Evolutionary conservation across 1,284 basidiomycete species (phyloP).

Genomic region (Cryptococcus sp.): DNA sequence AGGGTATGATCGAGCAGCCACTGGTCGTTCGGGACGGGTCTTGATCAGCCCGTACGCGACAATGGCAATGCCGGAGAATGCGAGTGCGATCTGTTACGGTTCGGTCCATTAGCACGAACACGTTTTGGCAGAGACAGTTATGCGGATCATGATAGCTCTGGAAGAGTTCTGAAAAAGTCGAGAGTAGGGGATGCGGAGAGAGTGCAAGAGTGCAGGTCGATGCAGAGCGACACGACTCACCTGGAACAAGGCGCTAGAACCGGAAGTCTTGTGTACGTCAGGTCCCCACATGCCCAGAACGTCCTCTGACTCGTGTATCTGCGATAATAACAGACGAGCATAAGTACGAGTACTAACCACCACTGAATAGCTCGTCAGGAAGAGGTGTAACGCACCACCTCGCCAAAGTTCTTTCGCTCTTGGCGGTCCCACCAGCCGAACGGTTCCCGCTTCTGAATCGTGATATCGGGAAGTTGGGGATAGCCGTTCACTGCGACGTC

Average conservation of each 20-base stretch:
- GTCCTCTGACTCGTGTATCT: conserved; percentile 85
- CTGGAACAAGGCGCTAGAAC: conserved; percentile 36
- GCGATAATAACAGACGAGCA: background rate
- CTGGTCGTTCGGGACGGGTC: conserved; percentile 35
- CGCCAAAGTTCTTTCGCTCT: conserved; percentile 81
- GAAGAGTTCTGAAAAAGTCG: background rate
- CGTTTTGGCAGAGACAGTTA: background rate
- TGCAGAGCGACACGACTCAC: conserved; percentile 20
- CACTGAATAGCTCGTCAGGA: background rate
- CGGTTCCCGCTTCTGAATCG: conserved; percentile 67
- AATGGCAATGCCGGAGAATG: conserved; percentile 37
- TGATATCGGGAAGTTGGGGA: conserved; percentile 71
- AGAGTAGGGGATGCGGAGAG: background rate
- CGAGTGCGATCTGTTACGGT: conserved; percentile 31
- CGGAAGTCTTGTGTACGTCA: conserved; percentile 59
- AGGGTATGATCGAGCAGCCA: conserved; percentile 46
- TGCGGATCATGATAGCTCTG: too few relatives aligned
- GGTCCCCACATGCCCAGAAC: conserved; percentile 85
- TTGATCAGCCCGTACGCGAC: conserved; percentile 39
- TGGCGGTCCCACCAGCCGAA: conserved; percentile 80
- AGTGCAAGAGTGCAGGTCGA: background rate
- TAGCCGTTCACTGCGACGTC: conserved; percentile 60
- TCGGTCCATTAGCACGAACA: background rate
- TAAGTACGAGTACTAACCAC: background rate
- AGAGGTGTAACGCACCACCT: conserved; percentile 62